A percentile compares a stretch with the other conserved stretches of the same genome.
These are phyloP conservation scores for Eucalyptus sideroxylon DNA, from an alignment of 345 rosid species.

Conservation along the genomic window DNA sequence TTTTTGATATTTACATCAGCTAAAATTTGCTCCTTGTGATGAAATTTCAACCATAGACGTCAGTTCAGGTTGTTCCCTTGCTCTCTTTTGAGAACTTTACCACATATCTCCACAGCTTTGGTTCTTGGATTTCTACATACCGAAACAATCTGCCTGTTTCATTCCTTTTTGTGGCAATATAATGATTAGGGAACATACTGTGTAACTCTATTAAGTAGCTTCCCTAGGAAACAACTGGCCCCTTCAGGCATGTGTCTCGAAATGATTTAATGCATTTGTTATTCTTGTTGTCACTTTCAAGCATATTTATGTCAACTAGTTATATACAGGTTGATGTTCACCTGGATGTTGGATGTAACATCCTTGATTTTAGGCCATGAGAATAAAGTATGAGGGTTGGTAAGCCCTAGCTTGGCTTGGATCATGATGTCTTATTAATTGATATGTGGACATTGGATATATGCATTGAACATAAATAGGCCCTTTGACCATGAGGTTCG, in stretches of 20 bases:
- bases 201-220: background rate
- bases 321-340: background rate
- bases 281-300: background rate
- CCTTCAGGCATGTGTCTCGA: background rate
- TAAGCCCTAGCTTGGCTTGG: no score
- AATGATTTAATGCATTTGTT: background rate
- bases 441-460: no score
- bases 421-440: no score
- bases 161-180: background rate
- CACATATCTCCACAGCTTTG: background rate
- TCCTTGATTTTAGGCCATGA: no score
- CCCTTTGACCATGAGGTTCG: no score
- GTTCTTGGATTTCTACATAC: background rate
- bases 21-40: constrained; percentile 32
- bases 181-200: background rate
- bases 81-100: background rate
- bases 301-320: background rate
- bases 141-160: background rate
- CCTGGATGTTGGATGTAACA: background rate
- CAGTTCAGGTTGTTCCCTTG: constrained; percentile 7
- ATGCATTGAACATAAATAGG: no score
- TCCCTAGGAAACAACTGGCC: background rate
- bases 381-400: no score
- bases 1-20: constrained; percentile 31
- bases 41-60: constrained; percentile 46